These are phyloP conservation scores for Sclerotiophoma versabilis DNA, from an alignment of 2,329 filamentous ascomycete species.

Conservation along the genomic window DNA sequence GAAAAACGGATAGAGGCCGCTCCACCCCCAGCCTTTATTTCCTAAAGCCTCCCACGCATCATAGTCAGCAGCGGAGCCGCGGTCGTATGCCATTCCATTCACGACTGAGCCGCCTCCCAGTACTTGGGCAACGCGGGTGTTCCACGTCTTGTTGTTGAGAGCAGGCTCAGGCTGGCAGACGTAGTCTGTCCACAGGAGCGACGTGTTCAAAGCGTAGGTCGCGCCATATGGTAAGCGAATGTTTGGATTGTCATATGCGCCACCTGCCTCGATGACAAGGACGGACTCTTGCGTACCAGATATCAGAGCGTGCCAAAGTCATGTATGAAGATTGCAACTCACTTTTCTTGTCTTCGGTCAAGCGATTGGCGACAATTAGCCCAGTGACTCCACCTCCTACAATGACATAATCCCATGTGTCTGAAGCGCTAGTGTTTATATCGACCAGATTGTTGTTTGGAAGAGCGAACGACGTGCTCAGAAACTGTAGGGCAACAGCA, in stretches of 20 bases:
- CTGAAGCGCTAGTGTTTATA: constrained; percentile 6
- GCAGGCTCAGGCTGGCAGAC: constrained; percentile 29
- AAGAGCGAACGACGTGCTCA: constrained; percentile 23
- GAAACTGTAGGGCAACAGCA: constrained; percentile 21
- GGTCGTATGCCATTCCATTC: constrained; percentile 51
- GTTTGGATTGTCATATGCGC: constrained; percentile 31
- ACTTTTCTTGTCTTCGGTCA: constrained; percentile 29
- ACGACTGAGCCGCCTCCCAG: constrained; percentile 35
- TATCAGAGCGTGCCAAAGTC: constrained; percentile 4
- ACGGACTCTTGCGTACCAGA: constrained; percentile 23
- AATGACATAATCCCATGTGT: constrained; percentile 38
- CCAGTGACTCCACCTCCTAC: constrained; percentile 40
- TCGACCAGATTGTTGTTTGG: constrained; percentile 9
- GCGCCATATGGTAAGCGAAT: constrained; percentile 35
- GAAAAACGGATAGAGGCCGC: constrained; percentile 50
- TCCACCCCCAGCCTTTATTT: constrained; percentile 67
- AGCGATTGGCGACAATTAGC: constrained; percentile 33
- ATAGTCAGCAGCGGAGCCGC: constrained; percentile 47
- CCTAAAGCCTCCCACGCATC: constrained; percentile 67
- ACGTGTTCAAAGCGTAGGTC: constrained; percentile 27
- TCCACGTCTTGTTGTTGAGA: constrained; percentile 26
- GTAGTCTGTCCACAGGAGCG: constrained; percentile 27
- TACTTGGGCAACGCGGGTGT: constrained; percentile 26
- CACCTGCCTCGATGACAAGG: constrained; percentile 40
- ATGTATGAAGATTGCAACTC: background rate